Base-by-base conservation (phyloP, 139 green algal species). In the Micractinium sp. region DNA sequence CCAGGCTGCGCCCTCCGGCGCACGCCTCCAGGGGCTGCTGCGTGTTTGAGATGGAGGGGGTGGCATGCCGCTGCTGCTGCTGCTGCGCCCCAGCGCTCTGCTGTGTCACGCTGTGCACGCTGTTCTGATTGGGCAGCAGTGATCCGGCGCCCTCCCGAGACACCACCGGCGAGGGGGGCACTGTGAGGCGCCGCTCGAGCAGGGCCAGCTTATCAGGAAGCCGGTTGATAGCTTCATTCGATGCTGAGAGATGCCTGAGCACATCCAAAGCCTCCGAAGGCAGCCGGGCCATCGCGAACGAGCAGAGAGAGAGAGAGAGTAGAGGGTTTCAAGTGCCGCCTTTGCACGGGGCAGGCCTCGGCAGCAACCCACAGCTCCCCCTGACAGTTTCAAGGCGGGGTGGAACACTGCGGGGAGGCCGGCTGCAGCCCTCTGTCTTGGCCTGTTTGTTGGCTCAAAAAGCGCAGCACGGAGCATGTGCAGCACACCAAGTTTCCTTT, bases 31-130 rank as follows among this genome's bases (percentile, higher is more conserved):
- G 41, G 16, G 29, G 78, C 41, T 29, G 63, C 36, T 78, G 82
- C 0, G 74, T 77, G 53, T 89, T 75, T 33, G 77, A 79, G 14
- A 86, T 81, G 22, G 63, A 73, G 38, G 86, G 77, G 0, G 85
- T 88, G 85, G 41, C 85, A 53, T 82, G 69, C 22, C 82, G 82
- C 81, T 60, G 81, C 31, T 27, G 14, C 16, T 27, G 14, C 16
- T 29, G 78, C 81, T 60, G 71, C 39, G 20, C 61, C 35, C 82
- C 29, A 25, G 60, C 19, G 83, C 83, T 79, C 82, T 79, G 77
- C 77, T 85, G 75, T 77, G 75, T 89, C 31, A 84, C 86, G 86
- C 86, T 91, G 66, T 91, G 82, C 71, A 89, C 74, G 33, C 82
- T 89, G 53, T 91, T 91, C 38, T 86, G 78, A 29, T 89, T 89